Percentiles rank a stretch among this genome's conserved stretches.
Conservation (phyloP, 306 rosid genomes). For the Glycine soja region DNA sequence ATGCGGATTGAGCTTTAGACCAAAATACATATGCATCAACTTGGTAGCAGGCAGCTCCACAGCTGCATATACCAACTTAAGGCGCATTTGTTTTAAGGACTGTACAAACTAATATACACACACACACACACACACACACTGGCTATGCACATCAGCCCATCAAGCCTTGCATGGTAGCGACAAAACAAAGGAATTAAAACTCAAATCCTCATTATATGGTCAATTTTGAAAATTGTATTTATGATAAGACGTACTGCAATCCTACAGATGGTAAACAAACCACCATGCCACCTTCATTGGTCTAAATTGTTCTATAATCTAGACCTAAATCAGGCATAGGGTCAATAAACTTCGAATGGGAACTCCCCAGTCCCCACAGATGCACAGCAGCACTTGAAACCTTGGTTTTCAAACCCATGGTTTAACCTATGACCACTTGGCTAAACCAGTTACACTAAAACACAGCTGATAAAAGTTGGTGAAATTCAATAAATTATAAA, state of each 20-base stretch:
- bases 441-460: background rate
- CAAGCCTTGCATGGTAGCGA: too few species aligned
- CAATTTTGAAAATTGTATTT: too few species aligned
- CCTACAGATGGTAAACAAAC: background rate
- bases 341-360: conserved; percentile 5
- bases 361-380: background rate
- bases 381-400: background rate
- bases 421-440: background rate
- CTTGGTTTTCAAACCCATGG: background rate
- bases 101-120: too few species aligned
- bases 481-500: too few species aligned
- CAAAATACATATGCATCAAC: conserved; percentile 7
- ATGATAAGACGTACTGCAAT: conserved; percentile 4
- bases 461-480: too few species aligned
- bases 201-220: too few species aligned
- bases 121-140: too few species aligned
- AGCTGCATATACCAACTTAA: background rate
- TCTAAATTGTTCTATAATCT: too few species aligned
- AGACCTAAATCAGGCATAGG: background rate
- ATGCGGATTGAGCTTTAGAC: background rate
- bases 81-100: background rate
- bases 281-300: background rate
- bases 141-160: too few species aligned
- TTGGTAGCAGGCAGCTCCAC: conserved; percentile 8
- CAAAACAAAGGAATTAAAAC: too few species aligned